Evolutionary conservation across 2,329 filamentous ascomycete genomes (phyloP).

Genomic region (Cladosporium cucumerinum): DNA sequence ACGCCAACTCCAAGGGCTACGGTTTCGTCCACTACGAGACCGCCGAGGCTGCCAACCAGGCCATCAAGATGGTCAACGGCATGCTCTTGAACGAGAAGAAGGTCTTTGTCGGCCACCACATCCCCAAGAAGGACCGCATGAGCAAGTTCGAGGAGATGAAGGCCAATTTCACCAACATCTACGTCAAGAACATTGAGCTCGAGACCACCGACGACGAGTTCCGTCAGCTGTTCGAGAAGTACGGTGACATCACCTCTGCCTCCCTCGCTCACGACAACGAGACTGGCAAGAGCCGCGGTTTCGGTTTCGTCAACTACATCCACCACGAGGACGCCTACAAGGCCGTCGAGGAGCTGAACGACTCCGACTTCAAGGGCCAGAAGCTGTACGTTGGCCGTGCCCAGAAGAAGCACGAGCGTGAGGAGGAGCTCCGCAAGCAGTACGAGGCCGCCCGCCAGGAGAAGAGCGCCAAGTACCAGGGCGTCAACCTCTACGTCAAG

Average conservation of each 20-base stretch:
- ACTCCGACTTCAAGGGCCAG: conserved; percentile 87
- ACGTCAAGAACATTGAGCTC: conserved; percentile 92
- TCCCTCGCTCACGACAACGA: conserved; percentile 94
- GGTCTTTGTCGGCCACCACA: conserved; percentile 98
- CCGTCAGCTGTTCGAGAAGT: conserved; percentile 86
- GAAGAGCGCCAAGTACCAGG: conserved; percentile 99
- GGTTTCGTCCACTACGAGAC: conserved; percentile 99
- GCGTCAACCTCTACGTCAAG: conserved; percentile 99
- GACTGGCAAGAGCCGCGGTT: conserved; percentile 82
- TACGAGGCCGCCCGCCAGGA: conserved; percentile 96
- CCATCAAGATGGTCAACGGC: conserved; percentile 99
- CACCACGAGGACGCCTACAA: conserved; percentile 81
- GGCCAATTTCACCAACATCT: conserved; percentile 99
- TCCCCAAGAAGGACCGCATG: conserved; percentile 99
- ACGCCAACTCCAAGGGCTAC: conserved; percentile 95
- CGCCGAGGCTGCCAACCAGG: conserved; percentile 90
- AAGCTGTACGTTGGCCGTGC: conserved; percentile 97
- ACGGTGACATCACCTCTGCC: conserved; percentile 90
- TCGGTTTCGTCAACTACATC: conserved; percentile 92
- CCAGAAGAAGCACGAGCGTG: conserved; percentile 99
- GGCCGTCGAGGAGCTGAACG: conserved; percentile 89
- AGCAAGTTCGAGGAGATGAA: conserved; percentile 99
- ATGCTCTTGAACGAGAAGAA: conserved; percentile 99
- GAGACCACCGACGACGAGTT: conserved; percentile 93
- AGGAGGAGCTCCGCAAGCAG: conserved; percentile 98